These are phyloP conservation scores for Botryococcus braunii DNA, from an alignment of 163 green algal species.

Conservation along the genomic window DNA sequence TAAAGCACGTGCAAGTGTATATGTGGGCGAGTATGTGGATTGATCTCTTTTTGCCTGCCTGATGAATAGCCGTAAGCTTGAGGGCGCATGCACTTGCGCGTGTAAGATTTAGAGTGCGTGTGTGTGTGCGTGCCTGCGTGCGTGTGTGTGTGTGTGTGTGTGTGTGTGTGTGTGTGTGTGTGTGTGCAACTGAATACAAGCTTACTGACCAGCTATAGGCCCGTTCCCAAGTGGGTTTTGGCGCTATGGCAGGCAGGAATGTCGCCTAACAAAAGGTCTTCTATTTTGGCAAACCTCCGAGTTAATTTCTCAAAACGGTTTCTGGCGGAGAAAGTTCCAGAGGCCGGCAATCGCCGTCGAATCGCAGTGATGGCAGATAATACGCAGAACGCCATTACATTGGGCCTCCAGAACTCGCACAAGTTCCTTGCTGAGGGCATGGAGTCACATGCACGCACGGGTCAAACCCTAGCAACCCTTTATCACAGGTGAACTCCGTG, in stretches of 20 bases:
- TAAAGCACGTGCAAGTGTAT: no score
- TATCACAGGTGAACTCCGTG: conserved; percentile 1
- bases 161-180: no score
- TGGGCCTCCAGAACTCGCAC: background rate
- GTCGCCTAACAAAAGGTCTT: background rate
- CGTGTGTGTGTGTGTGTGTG: no score
- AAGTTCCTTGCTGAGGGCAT: conserved; percentile 5
- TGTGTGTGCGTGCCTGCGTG: no score
- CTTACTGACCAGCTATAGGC: no score
- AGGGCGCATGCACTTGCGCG: no score
- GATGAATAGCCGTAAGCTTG: no score
- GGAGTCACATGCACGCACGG: background rate
- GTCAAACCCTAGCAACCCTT: background rate
- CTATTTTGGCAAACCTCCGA: background rate
- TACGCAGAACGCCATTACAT: background rate
- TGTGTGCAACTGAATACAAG: no score
- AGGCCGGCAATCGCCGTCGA: background rate
- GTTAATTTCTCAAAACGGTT: background rate
- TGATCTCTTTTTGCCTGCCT: no score
- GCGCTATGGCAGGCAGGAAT: background rate
- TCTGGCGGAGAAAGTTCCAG: background rate
- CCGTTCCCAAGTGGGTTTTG: background rate
- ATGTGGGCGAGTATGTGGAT: no score
- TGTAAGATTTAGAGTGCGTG: no score
- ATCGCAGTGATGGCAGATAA: background rate